Conservation (phyloP, 164 flowering plant genomes). For the grape (Vitis vinifera) region DNA sequence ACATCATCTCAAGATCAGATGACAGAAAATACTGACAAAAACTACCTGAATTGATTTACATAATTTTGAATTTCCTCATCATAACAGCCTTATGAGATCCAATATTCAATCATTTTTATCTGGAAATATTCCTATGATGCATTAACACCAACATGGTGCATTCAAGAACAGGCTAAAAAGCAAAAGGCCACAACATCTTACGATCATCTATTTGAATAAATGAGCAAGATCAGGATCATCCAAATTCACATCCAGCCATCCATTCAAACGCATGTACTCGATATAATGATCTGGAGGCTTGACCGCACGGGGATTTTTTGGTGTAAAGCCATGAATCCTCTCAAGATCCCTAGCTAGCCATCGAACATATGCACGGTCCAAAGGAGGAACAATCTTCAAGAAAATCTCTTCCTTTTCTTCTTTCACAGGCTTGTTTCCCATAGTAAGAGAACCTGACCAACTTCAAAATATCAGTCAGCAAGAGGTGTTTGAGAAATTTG, state of each 20-base stretch:
- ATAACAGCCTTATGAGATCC: too few species aligned
- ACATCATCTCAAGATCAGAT: too few species aligned
- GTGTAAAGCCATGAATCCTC: slow-evolving; percentile 64
- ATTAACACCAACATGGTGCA: too few species aligned
- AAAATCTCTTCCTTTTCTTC: slow-evolving; percentile 42
- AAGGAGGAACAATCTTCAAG: slow-evolving; percentile 64
- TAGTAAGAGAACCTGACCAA: slow-evolving; percentile 13
- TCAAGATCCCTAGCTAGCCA: slow-evolving; percentile 87
- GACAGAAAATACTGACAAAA: too few species aligned
- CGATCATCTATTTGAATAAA: slow-evolving; percentile 48
- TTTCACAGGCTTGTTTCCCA: slow-evolving; percentile 76
- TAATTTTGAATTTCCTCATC: too few species aligned
- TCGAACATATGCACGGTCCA: slow-evolving; percentile 56
- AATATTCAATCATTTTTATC: too few species aligned
- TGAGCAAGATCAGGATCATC: slow-evolving; percentile 86
- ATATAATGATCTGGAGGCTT: slow-evolving; percentile 79
- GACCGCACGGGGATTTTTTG: slow-evolving; percentile 54
- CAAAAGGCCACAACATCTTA: too few species aligned
- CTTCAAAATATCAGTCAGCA: neutral
- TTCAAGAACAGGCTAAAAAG: too few species aligned
- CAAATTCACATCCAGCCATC: slow-evolving; percentile 73
- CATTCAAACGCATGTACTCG: slow-evolving; percentile 73
- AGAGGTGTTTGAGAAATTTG: neutral
- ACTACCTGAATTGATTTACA: too few species aligned
- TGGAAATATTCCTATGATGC: too few species aligned